Conservation (phyloP, 768 basidiomycete species). For the Cubamyces lactineus region DNA sequence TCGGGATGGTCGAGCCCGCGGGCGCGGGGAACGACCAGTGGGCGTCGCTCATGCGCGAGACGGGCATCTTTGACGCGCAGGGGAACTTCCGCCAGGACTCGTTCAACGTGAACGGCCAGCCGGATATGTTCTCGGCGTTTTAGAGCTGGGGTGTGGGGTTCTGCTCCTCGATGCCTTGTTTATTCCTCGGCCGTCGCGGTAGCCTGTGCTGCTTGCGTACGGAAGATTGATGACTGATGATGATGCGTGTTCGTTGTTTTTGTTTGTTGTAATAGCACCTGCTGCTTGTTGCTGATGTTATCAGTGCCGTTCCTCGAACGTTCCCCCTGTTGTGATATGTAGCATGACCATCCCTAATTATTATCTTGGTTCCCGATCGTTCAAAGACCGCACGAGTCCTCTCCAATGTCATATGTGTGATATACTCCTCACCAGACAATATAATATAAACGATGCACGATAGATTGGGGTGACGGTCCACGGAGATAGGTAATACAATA, state of each 20-base stretch:
- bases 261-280: neutral
- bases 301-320: neutral
- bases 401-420: no score
- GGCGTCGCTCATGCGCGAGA: slow-evolving; percentile 66
- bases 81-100: slow-evolving; percentile 16
- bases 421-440: no score
- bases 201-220: no score
- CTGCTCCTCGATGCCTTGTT: no score
- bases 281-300: no score
- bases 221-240: no score
- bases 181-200: no score
- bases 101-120: neutral
- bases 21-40: slow-evolving; percentile 60
- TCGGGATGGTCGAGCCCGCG: slow-evolving; percentile 59
- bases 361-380: neutral
- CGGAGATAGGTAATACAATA: no score
- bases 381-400: no score
- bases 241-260: neutral
- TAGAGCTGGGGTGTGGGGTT: no score
- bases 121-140: slow-evolving; percentile 7
- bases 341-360: neutral
- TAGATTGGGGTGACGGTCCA: no score
- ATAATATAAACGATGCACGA: no score
- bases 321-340: neutral
- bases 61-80: slow-evolving; percentile 52